phyloP scores from a whole-genome alignment of 2,329 filamentous ascomycete species.

The Trichoderma sp. region DNA sequence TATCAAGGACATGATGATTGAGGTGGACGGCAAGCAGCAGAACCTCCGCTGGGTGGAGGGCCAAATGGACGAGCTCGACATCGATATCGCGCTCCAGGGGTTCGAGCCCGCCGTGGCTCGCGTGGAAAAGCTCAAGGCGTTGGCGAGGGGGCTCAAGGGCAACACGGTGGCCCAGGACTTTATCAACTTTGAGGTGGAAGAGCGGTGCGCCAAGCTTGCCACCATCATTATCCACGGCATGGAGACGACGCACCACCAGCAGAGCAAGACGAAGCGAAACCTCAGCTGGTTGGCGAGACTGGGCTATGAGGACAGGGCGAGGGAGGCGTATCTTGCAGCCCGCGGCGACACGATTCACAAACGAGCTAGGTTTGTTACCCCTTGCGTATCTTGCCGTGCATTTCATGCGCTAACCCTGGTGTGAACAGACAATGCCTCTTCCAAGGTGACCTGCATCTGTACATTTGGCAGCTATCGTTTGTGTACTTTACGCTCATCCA shows the following conservation, averaged over 20 bases:
- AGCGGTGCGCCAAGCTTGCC: constrained; percentile 77
- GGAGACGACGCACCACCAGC: constrained; percentile 74
- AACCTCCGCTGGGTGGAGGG: constrained; percentile 94
- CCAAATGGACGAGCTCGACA: constrained; percentile 94
- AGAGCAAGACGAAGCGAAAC: constrained; percentile 75
- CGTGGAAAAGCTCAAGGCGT: constrained; percentile 80
- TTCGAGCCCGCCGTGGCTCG: constrained; percentile 83
- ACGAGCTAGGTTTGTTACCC: constrained; percentile 67
- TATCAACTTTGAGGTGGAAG: constrained; percentile 87
- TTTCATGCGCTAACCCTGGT: neutral
- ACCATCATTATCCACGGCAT: constrained; percentile 76
- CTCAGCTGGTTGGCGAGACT: constrained; percentile 83
- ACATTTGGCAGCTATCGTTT: constrained; percentile 93
- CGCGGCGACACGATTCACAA: constrained; percentile 78
- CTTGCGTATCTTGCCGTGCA: neutral
- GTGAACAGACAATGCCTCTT: constrained; percentile 81
- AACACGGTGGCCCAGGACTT: constrained; percentile 89
- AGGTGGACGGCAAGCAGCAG: constrained; percentile 95
- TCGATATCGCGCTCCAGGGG: constrained; percentile 87
- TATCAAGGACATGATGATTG: constrained; percentile 86
- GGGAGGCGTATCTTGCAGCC: constrained; percentile 82
- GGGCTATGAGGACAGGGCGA: constrained; percentile 85
- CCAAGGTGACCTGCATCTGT: constrained; percentile 86
- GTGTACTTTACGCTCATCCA: constrained; percentile 94
- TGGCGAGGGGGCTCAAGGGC: constrained; percentile 79